These are phyloP conservation scores for Cystobasidium sp. DNA, from an alignment of 1,284 basidiomycete species.

Conservation along the genomic window DNA sequence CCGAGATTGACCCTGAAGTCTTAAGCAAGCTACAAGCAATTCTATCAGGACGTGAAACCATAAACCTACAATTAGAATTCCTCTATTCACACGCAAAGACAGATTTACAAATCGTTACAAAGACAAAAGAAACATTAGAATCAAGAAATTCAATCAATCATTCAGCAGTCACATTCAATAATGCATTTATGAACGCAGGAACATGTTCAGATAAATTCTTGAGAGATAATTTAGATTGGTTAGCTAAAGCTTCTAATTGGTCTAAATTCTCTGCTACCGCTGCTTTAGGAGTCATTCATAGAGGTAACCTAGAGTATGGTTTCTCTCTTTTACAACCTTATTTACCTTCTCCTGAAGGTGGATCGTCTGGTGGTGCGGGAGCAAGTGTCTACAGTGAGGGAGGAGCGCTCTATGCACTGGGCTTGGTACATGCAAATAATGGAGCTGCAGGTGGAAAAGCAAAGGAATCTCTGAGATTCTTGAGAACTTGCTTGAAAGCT, in stretches of 20 bases:
- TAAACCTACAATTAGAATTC: constrained; percentile 91
- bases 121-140: constrained; percentile 92
- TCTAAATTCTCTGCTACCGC: constrained; percentile 96
- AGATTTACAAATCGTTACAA: constrained; percentile 86
- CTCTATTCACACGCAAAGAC: constrained; percentile 89
- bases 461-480: constrained; percentile 68
- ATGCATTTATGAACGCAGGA: constrained; percentile 93
- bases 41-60: constrained; percentile 82
- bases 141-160: constrained; percentile 94
- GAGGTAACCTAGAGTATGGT: constrained; percentile 90
- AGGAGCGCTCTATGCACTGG: constrained; percentile 89
- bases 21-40: constrained; percentile 61
- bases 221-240: constrained; percentile 92
- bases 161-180: constrained; percentile 89
- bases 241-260: constrained; percentile 91
- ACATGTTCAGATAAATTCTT: constrained; percentile 92
- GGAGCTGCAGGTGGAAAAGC: constrained; percentile 60
- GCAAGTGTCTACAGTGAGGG: constrained; percentile 82
- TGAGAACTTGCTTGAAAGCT: constrained; percentile 75
- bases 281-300: constrained; percentile 92
- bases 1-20: constrained; percentile 1
- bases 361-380: constrained; percentile 57
- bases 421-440: constrained; percentile 79
- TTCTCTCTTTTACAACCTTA: constrained; percentile 92
- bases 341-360: constrained; percentile 70